Percentiles rank a stretch among this genome's conserved stretches.
Evolutionary conservation across 768 basidiomycete genomes (phyloP).

Genomic region (Rhodotorula paludigena): DNA sequence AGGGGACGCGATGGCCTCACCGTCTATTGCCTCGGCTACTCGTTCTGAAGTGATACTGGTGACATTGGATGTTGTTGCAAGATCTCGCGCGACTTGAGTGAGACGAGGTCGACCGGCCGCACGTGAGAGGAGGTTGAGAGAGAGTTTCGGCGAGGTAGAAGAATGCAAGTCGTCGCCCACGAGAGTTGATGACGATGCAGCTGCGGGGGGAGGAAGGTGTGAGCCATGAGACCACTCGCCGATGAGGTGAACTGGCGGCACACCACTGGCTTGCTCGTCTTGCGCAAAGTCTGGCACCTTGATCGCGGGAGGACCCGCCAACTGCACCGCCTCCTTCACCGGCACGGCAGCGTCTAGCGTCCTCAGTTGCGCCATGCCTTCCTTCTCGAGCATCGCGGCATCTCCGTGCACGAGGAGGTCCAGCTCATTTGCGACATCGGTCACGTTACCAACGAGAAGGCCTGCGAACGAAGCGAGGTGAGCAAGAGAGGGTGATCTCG

Average conservation of each 20-base stretch:
- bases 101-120: slow-evolving; percentile 15
- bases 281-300: neutral
- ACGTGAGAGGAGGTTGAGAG: slow-evolving; percentile 23
- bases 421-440: neutral
- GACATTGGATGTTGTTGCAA: neutral
- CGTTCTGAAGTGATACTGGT: neutral
- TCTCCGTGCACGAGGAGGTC: neutral
- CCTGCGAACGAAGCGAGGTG: neutral
- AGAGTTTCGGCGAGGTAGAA: neutral
- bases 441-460: neutral
- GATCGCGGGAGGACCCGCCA: too few relatives aligned
- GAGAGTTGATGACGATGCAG: slow-evolving; percentile 11
- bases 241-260: neutral
- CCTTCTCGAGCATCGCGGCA: too few relatives aligned
- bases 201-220: neutral
- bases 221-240: accelerated
- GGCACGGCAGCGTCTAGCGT: neutral
- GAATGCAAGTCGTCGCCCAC: neutral
- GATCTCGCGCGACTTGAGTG: neutral
- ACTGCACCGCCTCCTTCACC: neutral
- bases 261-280: neutral
- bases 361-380: neutral
- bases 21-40: slow-evolving; percentile 1
- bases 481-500: neutral
- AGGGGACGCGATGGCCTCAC: neutral